These are phyloP conservation scores for Combretum micranthum DNA, from an alignment of 345 rosid genomes.

Conservation along the genomic window DNA sequence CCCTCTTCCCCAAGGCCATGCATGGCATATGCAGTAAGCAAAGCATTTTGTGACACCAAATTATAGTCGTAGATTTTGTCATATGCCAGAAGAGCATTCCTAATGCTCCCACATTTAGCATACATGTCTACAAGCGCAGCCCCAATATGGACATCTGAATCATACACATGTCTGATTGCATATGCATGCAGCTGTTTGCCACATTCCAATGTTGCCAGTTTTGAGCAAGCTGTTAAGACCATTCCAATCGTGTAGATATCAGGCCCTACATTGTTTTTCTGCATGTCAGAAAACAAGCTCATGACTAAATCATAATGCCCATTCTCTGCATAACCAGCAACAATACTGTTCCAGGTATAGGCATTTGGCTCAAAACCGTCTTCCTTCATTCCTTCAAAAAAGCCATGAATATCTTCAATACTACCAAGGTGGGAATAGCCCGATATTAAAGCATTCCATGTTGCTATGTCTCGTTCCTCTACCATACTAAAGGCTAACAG, in stretches of 20 bases:
- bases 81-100: slow-evolving; percentile 24
- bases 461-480: slow-evolving; percentile 23
- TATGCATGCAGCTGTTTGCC: slow-evolving; percentile 48
- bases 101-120: slow-evolving; percentile 45
- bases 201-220: slow-evolving; percentile 29
- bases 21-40: slow-evolving; percentile 47
- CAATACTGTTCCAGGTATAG: slow-evolving; percentile 49
- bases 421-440: slow-evolving; percentile 46
- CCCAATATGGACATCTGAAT: slow-evolving; percentile 32
- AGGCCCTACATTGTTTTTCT: slow-evolving; percentile 19
- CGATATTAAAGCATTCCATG: slow-evolving; percentile 54
- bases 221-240: slow-evolving; percentile 45
- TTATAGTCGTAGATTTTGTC: slow-evolving; percentile 26
- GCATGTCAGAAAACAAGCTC: slow-evolving; percentile 31
- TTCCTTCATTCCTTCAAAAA: slow-evolving; percentile 35
- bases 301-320: slow-evolving; percentile 31
- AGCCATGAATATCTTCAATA: slow-evolving; percentile 17
- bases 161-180: slow-evolving; percentile 28
- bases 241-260: slow-evolving; percentile 43
- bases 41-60: slow-evolving; percentile 42
- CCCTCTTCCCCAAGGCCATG: slow-evolving; percentile 51
- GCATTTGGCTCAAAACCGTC: slow-evolving; percentile 47
- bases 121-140: slow-evolving; percentile 54
- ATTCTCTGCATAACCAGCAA: slow-evolving; percentile 44
- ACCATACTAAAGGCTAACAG: slow-evolving; percentile 39